Percentiles rank a stretch among this genome's conserved stretches.
Conservation (phyloP, 139 green algal species). For the Ostreobium quekettii region DNA sequence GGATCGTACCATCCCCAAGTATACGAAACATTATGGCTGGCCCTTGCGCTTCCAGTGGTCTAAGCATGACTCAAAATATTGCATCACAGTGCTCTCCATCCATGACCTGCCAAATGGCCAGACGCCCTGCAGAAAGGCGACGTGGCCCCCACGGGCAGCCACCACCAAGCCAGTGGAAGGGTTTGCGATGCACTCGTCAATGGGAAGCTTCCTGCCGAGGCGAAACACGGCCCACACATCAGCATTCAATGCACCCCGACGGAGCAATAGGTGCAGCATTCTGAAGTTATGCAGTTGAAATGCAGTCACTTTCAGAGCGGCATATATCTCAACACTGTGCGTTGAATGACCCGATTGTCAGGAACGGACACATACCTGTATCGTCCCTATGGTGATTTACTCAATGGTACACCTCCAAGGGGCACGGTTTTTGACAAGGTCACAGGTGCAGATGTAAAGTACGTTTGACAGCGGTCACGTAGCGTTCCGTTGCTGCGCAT, state of each 20-base stretch:
- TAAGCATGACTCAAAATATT: slow-evolving; percentile 22
- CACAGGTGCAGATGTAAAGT: too few relatives aligned
- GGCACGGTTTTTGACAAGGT: too few relatives aligned
- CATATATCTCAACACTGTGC: not conserved
- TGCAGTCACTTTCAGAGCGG: not conserved
- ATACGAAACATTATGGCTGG: too few relatives aligned
- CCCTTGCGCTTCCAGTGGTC: too few relatives aligned
- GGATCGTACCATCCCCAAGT: too few relatives aligned
- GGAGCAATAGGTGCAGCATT: not conserved
- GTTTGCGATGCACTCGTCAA: slow-evolving; percentile 23
- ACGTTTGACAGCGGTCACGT: too few relatives aligned
- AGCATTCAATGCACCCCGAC: not conserved
- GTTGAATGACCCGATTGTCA: not conserved
- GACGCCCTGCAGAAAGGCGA: slow-evolving; percentile 33
- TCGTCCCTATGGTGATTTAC: slow-evolving; percentile 1
- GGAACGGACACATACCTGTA: not conserved
- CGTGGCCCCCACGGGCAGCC: slow-evolving; percentile 26
- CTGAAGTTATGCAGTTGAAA: not conserved
- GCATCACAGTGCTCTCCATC: slow-evolving; percentile 31
- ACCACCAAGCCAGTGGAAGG: slow-evolving; percentile 25
- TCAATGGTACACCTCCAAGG: too few relatives aligned
- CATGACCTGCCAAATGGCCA: slow-evolving; percentile 33
- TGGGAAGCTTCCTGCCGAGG: slow-evolving; percentile 13
- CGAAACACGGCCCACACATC: not conserved
- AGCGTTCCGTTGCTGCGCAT: too few relatives aligned